Evolutionary conservation across 2,329 filamentous ascomycete species (phyloP).

Genomic region (Beauveria varroae): DNA sequence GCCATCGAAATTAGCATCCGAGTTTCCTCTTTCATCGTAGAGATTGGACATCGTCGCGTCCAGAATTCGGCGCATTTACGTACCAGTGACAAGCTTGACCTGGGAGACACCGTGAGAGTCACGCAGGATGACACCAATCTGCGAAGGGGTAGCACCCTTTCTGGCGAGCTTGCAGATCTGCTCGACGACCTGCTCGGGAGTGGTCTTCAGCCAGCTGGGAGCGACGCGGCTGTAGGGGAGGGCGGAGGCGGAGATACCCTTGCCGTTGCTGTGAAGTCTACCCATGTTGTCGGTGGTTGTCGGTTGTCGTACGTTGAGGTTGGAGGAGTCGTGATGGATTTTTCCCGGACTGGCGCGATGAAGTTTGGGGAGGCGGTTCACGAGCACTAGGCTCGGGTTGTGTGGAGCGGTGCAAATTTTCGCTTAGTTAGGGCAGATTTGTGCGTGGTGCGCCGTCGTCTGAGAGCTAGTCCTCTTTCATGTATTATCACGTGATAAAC

Average conservation of each 20-base stretch:
- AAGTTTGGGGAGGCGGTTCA: constrained; percentile 5
- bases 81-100: constrained; percentile 96
- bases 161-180: constrained; percentile 98
- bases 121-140: constrained; percentile 98
- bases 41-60: neutral
- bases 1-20: constrained; percentile 29
- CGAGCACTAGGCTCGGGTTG: constrained; percentile 19
- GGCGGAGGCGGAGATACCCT: constrained; percentile 95
- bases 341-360: constrained; percentile 14
- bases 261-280: constrained; percentile 98
- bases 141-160: constrained; percentile 97
- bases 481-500: neutral
- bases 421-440: constrained; percentile 39
- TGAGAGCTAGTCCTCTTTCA: neutral
- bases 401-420: constrained; percentile 35
- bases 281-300: constrained; percentile 62
- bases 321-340: constrained; percentile 21
- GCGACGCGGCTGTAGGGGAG: constrained; percentile 93
- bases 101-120: constrained; percentile 97
- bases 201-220: constrained; percentile 97
- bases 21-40: neutral
- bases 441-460: neutral
- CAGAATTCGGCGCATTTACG: constrained; percentile 25
- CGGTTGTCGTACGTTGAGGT: constrained; percentile 30
- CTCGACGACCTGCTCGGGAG: constrained; percentile 95